Evolutionary conservation across 2,329 filamentous ascomycete species (phyloP).

Genomic region (Ciborinia camelliae): DNA sequence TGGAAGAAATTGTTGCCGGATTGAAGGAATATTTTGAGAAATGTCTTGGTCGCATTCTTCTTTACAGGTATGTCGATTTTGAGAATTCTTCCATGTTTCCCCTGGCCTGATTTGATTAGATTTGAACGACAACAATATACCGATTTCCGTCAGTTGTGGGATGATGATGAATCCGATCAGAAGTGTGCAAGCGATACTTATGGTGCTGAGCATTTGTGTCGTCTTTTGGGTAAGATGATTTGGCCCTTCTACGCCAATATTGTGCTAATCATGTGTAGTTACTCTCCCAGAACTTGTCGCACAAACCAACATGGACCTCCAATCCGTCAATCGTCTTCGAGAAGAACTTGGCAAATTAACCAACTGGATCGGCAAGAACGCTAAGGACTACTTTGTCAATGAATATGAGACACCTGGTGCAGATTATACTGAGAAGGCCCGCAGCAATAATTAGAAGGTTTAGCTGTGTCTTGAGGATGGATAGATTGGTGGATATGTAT

Average conservation of each 20-base stretch:
- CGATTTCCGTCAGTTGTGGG: slow-evolving; percentile 69
- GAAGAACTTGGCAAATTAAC: slow-evolving; percentile 87
- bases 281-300: slow-evolving; percentile 89
- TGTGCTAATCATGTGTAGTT: slow-evolving; percentile 56
- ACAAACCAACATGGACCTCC: slow-evolving; percentile 96
- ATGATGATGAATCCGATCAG: slow-evolving; percentile 57
- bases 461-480: neutral
- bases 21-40: slow-evolving; percentile 94
- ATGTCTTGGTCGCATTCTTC: slow-evolving; percentile 77
- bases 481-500: neutral
- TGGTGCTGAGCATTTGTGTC: slow-evolving; percentile 85
- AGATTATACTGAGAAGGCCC: slow-evolving; percentile 68
- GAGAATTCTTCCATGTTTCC: neutral
- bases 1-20: slow-evolving; percentile 84
- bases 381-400: slow-evolving; percentile 70
- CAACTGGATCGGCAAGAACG: slow-evolving; percentile 71
- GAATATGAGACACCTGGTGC: slow-evolving; percentile 71
- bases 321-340: slow-evolving; percentile 81
- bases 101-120: slow-evolving; percentile 42
- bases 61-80: slow-evolving; percentile 61
- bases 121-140: slow-evolving; percentile 90
- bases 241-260: slow-evolving; percentile 19
- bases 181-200: slow-evolving; percentile 80
- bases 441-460: slow-evolving; percentile 21
- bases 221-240: slow-evolving; percentile 70